Percentiles rank a stretch among this genome's conserved stretches.
Evolutionary conservation across 23 red algal species (phyloP).

Genomic region (Gracilaria caudata): DNA sequence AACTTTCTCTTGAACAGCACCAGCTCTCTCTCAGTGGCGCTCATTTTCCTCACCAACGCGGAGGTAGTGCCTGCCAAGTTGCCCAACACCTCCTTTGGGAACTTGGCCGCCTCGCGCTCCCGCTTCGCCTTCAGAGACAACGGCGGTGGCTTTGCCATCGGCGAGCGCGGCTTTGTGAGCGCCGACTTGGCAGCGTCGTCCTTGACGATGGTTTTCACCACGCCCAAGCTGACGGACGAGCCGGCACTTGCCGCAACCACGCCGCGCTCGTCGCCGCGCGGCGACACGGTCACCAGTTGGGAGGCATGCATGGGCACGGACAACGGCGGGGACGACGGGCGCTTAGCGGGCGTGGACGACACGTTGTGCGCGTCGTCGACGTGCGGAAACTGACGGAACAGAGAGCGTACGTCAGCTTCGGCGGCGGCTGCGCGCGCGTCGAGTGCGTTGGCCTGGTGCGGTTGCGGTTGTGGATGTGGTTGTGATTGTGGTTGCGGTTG

Average conservation of each 20-base stretch:
- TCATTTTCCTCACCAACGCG: constrained; percentile 74
- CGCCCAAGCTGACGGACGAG: neutral
- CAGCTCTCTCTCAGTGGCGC: constrained; percentile 53
- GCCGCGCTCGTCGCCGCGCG: neutral
- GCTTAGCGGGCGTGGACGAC: neutral
- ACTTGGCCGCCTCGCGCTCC: constrained; percentile 40
- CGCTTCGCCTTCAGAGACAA: constrained; percentile 49
- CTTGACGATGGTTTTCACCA: neutral
- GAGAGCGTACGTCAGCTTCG: neutral
- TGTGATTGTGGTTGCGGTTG: neutral
- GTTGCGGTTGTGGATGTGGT: neutral
- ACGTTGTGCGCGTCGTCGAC: neutral
- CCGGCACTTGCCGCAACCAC: neutral
- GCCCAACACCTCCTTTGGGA: constrained; percentile 41
- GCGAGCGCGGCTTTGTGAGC: neutral
- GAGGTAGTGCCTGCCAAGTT: constrained; percentile 76
- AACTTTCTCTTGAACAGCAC: constrained; percentile 83
- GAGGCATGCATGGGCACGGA: neutral
- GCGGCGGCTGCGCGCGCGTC: neutral
- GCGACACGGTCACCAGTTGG: neutral
- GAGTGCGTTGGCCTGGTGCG: too few species aligned
- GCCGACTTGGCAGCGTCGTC: neutral
- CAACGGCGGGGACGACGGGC: neutral
- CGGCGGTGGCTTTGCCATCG: neutral
- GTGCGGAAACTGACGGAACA: neutral